Evolutionary conservation across 1,284 basidiomycete genomes (phyloP).

Genomic region (Sporisorium scitamineum): DNA sequence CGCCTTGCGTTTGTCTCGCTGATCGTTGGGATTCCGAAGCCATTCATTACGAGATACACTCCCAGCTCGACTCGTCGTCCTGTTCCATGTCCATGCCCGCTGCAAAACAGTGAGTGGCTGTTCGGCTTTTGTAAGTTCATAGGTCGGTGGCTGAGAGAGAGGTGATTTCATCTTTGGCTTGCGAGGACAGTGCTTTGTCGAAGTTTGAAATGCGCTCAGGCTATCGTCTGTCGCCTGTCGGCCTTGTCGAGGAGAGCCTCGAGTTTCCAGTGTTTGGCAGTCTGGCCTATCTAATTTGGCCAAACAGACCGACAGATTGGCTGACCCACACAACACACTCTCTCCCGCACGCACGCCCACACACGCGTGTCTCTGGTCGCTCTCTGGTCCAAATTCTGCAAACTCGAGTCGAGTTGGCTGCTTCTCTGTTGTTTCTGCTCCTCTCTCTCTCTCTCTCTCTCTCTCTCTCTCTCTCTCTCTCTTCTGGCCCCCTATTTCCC

Average conservation of each 20-base stretch:
- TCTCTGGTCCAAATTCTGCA: neutral
- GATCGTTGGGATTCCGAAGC: neutral
- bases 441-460: neutral
- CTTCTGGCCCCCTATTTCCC: slow-evolving; percentile 5
- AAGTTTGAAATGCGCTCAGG: neutral
- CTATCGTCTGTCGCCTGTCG: neutral
- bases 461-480: neutral
- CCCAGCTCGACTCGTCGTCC: no score
- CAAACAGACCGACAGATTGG: neutral
- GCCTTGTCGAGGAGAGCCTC: no score
- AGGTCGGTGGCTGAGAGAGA: neutral
- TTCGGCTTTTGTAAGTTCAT: neutral
- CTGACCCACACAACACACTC: neutral
- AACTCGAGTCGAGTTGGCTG: neutral
- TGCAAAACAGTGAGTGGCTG: no score
- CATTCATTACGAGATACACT: neutral
- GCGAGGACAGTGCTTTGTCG: neutral
- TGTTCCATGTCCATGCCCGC: neutral
- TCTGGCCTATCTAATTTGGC: slow-evolving; percentile 6
- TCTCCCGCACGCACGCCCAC: neutral
- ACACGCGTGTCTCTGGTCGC: neutral
- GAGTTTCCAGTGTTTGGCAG: slow-evolving; percentile 3
- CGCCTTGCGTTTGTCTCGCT: neutral
- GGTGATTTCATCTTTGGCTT: neutral
- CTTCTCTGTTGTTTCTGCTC: neutral